Percentiles rank a stretch among this genome's conserved stretches.
Conservation (phyloP, 345 rosid genomes). For the Ricinus communis region DNA sequence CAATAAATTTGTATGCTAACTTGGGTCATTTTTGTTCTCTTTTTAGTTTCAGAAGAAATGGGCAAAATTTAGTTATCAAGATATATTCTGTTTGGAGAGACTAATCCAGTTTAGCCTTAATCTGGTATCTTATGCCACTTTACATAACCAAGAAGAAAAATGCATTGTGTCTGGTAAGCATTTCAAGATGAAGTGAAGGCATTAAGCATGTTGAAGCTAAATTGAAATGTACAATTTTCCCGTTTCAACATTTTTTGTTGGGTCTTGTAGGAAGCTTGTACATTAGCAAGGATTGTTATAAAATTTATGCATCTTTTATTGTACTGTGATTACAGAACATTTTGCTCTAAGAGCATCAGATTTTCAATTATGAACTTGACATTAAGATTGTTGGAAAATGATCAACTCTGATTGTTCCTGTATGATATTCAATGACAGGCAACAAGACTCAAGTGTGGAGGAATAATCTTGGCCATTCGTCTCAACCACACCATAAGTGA, state of each 20-base stretch:
- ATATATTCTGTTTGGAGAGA: too few species aligned
- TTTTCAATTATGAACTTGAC: neutral
- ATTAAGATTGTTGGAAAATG: neutral
- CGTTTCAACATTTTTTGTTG: neutral
- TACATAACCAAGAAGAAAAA: neutral
- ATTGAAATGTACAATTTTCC: neutral
- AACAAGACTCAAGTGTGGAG: constrained; percentile 15
- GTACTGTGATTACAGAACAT: neutral
- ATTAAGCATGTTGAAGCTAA: too few species aligned
- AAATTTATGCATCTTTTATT: neutral
- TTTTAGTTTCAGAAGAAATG: too few species aligned
- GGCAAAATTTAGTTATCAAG: too few species aligned
- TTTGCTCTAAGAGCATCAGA: neutral
- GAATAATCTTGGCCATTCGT: constrained; percentile 8
- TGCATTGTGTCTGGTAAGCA: neutral
- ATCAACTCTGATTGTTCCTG: neutral
- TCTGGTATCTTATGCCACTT: too few species aligned
- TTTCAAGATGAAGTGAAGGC: neutral
- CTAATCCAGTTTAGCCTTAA: too few species aligned
- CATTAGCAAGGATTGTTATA: too few species aligned
- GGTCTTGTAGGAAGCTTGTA: neutral
- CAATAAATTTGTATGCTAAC: too few species aligned
- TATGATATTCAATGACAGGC: constrained; percentile 1
- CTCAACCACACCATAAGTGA: constrained; percentile 18
- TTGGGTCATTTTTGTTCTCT: too few species aligned